Evolutionary conservation across 805 yeast species (phyloP).

Genomic region (Pichia rugopelliculosa): DNA sequence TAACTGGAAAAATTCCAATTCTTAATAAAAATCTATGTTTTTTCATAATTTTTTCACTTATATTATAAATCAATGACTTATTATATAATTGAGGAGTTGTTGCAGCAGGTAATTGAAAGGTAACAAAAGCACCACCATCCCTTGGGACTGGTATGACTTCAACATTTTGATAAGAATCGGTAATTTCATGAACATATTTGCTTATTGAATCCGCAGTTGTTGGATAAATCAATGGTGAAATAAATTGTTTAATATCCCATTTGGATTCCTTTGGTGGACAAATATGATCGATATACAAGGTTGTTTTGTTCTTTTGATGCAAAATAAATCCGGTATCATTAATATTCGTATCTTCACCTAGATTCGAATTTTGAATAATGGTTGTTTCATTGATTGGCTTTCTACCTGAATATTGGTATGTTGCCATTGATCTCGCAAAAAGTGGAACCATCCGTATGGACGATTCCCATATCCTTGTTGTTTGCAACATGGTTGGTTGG

Average conservation of each 20-base stretch:
- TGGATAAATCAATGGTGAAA: conserved; percentile 33
- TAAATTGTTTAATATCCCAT: conserved; percentile 41
- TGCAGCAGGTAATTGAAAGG: conserved; percentile 52
- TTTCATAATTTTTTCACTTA: conserved; percentile 8
- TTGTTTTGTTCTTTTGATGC: conserved; percentile 40
- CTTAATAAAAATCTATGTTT: conserved; percentile 31
- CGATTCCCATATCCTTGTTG: not conserved
- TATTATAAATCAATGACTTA: conserved; percentile 14
- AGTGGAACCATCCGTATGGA: not conserved
- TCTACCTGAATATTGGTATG: not conserved
- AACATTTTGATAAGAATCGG: conserved; percentile 31
- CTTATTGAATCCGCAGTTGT: conserved; percentile 31
- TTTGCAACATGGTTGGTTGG: not conserved
- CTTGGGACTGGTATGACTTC: conserved; percentile 63
- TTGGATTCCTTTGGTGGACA: conserved; percentile 35
- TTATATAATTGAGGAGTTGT: conserved; percentile 15
- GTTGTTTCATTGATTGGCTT: conserved; percentile 24
- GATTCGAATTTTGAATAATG: conserved; percentile 32
- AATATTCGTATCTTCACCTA: conserved; percentile 49
- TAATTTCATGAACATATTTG: conserved; percentile 26
- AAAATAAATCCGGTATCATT: conserved; percentile 51
- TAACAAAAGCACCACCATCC: conserved; percentile 94
- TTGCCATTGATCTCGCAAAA: not conserved
- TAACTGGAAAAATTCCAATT: conserved; percentile 62
- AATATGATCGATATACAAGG: conserved; percentile 51